phyloP scores from a whole-genome alignment of 2,329 filamentous ascomycete genomes.

The Fusarium citri region DNA sequence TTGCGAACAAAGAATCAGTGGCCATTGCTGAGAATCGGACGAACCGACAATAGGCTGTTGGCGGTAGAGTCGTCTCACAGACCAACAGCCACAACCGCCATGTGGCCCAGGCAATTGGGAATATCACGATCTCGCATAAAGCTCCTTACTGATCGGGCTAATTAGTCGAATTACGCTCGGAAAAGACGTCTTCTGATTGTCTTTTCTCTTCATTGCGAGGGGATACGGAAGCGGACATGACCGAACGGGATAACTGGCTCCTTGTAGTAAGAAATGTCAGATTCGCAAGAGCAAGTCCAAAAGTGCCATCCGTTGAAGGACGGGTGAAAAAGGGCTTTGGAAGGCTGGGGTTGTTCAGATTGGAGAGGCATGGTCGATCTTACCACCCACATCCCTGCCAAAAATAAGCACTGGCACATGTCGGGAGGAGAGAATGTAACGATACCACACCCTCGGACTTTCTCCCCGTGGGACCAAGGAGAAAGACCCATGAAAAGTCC shows the following conservation, averaged over 20 bases:
- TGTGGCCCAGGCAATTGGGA: conserved; percentile 7
- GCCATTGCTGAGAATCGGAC: conserved; percentile 13
- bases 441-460: conserved; percentile 33
- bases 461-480: conserved; percentile 33
- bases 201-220: not conserved
- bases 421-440: conserved; percentile 27
- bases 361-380: conserved; percentile 34
- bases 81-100: conserved; percentile 14
- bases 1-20: conserved; percentile 14
- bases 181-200: not conserved
- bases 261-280: conserved; percentile 26
- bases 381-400: conserved; percentile 36
- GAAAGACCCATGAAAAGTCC: conserved; percentile 3
- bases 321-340: conserved; percentile 13
- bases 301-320: conserved; percentile 28
- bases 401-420: conserved; percentile 38
- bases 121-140: conserved; percentile 20
- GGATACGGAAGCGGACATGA: conserved; percentile 21
- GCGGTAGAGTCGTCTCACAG: conserved; percentile 12
- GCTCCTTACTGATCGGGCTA: conserved; percentile 1
- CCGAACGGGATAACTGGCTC: conserved; percentile 11
- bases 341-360: conserved; percentile 26
- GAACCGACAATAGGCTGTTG: conserved; percentile 27
- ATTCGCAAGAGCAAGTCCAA: conserved; percentile 21
- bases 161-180: conserved; percentile 5